Evolutionary conservation across 2,329 filamentous ascomycete species (phyloP).

Genomic region (Epichloe gansuensis): DNA sequence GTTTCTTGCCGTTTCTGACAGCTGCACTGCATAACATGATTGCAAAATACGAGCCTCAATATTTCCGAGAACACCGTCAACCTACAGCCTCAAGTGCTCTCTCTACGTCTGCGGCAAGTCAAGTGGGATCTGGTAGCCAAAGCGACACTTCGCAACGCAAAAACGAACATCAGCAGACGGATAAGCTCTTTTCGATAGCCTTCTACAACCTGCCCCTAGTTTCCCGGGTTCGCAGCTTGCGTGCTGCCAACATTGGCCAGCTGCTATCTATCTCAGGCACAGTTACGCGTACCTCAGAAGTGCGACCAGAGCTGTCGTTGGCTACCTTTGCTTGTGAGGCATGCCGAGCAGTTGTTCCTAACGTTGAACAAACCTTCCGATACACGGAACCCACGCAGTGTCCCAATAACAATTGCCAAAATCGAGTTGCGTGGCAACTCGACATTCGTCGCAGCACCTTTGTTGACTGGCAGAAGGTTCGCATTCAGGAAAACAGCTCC

Average conservation of each 20-base stretch:
- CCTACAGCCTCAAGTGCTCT: slow-evolving; percentile 62
- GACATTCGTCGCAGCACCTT: slow-evolving; percentile 96
- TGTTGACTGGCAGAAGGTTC: slow-evolving; percentile 97
- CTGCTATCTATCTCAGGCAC: slow-evolving; percentile 93
- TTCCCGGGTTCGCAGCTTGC: slow-evolving; percentile 70
- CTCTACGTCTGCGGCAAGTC: slow-evolving; percentile 54
- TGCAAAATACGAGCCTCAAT: slow-evolving; percentile 83
- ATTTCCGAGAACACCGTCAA: slow-evolving; percentile 86
- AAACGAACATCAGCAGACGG: slow-evolving; percentile 86
- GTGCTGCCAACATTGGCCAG: slow-evolving; percentile 82
- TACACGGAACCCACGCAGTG: slow-evolving; percentile 97
- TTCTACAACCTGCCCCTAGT: slow-evolving; percentile 93
- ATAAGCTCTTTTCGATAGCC: slow-evolving; percentile 86
- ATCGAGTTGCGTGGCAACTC: slow-evolving; percentile 87
- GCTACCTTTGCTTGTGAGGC: slow-evolving; percentile 86
- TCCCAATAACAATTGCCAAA: slow-evolving; percentile 75
- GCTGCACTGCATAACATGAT: slow-evolving; percentile 85
- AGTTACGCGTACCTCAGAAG: slow-evolving; percentile 92
- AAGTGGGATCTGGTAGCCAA: slow-evolving; percentile 47
- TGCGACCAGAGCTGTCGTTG: slow-evolving; percentile 81
- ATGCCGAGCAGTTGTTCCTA: slow-evolving; percentile 72
- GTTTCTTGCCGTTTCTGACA: slow-evolving; percentile 84
- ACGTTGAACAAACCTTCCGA: slow-evolving; percentile 93
- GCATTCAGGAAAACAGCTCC: slow-evolving; percentile 94
- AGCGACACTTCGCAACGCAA: slow-evolving; percentile 62